Base-by-base conservation (phyloP, 495 filamentous ascomycete species). In the Aspergillus coremiiformis region DNA sequence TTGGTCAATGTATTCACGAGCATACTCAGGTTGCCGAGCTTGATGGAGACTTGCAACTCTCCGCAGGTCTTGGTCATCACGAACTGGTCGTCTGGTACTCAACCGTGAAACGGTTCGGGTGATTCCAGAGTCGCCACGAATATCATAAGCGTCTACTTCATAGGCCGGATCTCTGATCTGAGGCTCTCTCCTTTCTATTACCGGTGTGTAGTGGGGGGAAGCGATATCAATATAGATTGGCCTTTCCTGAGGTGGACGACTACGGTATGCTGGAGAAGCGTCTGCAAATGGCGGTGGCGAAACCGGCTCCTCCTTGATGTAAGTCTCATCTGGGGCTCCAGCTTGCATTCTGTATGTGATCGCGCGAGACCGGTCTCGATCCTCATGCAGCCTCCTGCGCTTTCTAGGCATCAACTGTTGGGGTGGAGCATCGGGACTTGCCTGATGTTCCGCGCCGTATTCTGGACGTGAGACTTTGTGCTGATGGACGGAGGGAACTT, bases 231-330 rank as follows among this genome's bases (percentile, higher is more conserved):
- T 71, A 52, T 77, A 77, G 20, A 77, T 53, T 6, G 70, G 73
- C 21, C 60, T 63, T 54, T 78, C 75, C 39, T 74, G 68, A 22
- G 68, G 64, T 29, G 79, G 76, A 53, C 76, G 76, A 32, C 51
- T 48, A 44, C 63, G 60, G 45, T 63, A 53, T 33, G 71, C 62
- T 45, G 73, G 73, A 27, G 69, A 74, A 27, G 74, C 72, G 49
- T 79, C 78, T 41, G 75, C 69, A 44, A 88, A 74, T 12, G 86
- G 87, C 17, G 88, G 89, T 2, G 88, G 88, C 1, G 90, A 95
- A 11, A 85, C 76, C 7, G 90, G 90, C 64, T 96, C 91, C 54
- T 85, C 79, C 62, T 96, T 96, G 62, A 96, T 90, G 59, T 80
- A 80, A 7, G 86, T 77, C 39, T 74, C 75, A 20, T 70, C 62